A percentile compares a stretch with the other conserved stretches of the same genome.
These are phyloP conservation scores for Podila epigama DNA, from an alignment of 192 early-diverging fungal species.

Conservation along the genomic window DNA sequence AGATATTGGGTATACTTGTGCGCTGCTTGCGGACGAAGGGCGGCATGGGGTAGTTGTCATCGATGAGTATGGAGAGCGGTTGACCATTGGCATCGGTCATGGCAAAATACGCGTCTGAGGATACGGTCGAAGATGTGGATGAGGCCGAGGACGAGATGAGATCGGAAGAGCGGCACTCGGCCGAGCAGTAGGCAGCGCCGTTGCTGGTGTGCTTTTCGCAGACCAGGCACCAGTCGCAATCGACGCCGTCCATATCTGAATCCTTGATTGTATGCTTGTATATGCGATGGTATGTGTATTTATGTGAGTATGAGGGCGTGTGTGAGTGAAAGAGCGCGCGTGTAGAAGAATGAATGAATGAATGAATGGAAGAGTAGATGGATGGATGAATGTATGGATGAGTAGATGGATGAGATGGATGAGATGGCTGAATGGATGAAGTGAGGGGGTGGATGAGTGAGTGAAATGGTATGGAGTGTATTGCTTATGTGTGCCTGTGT, in stretches of 20 bases:
- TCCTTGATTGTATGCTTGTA: too few species aligned
- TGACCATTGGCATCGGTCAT: constrained; percentile 15
- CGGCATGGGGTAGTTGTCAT: constrained; percentile 35
- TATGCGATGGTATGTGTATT: not conserved
- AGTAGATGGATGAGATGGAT: not conserved
- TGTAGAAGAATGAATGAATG: not conserved
- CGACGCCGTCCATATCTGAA: constrained; percentile 35
- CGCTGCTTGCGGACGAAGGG: constrained; percentile 46
- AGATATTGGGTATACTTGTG: constrained; percentile 50
- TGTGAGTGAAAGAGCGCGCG: too few species aligned
- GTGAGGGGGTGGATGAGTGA: not conserved
- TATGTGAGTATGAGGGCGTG: not conserved
- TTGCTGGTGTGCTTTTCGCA: constrained; percentile 43
- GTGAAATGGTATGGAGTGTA: not conserved
- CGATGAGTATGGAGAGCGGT: not conserved
- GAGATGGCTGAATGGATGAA: not conserved
- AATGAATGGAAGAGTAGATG: not conserved
- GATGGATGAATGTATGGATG: not conserved
- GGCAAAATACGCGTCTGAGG: constrained; percentile 17
- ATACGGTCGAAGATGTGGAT: constrained; percentile 22
- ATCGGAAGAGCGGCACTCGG: constrained; percentile 39
- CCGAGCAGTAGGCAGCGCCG: constrained; percentile 40
- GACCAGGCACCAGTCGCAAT: constrained; percentile 53
- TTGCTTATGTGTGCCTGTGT: not conserved
- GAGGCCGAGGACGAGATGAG: constrained; percentile 47